phyloP scores from a whole-genome alignment of 2,329 filamentous ascomycete species.

The Myriosclerotinia duriaeana region DNA sequence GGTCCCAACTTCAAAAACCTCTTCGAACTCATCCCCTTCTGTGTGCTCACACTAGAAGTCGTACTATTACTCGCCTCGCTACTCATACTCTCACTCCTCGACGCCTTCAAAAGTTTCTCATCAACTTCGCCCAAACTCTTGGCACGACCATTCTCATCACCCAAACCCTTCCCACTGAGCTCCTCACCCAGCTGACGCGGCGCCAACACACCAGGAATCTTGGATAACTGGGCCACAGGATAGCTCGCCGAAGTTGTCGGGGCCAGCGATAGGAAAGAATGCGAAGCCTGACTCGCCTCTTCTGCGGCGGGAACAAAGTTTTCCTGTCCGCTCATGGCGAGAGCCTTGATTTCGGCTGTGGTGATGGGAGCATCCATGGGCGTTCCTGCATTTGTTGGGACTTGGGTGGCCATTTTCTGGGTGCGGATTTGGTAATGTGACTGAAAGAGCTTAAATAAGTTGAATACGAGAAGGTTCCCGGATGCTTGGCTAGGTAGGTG shows the following conservation, averaged over 20 bases:
- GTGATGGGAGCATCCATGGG: slow-evolving; percentile 14
- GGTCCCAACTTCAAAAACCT: slow-evolving; percentile 38
- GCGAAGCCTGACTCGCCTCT: slow-evolving; percentile 21
- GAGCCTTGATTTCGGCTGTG: slow-evolving; percentile 21
- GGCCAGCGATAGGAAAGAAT: slow-evolving; percentile 37
- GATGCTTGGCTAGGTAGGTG: background rate
- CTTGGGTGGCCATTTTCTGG: slow-evolving; percentile 12
- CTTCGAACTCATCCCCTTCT: slow-evolving; percentile 20
- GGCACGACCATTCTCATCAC: slow-evolving; percentile 18
- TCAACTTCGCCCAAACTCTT: slow-evolving; percentile 3
- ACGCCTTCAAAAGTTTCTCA: background rate
- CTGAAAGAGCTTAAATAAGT: slow-evolving; percentile 7
- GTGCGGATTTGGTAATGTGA: slow-evolving; percentile 20
- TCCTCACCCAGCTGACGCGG: slow-evolving; percentile 25
- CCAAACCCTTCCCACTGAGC: slow-evolving; percentile 28
- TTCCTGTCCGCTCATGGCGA: slow-evolving; percentile 27
- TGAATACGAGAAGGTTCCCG: slow-evolving; percentile 13
- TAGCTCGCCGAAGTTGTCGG: slow-evolving; percentile 36
- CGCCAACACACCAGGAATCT: background rate
- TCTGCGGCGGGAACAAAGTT: slow-evolving; percentile 31
- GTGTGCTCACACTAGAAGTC: slow-evolving; percentile 12
- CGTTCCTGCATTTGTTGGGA: slow-evolving; percentile 18
- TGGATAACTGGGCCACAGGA: slow-evolving; percentile 24
- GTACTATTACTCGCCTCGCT: slow-evolving; percentile 13
- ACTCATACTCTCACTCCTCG: slow-evolving; percentile 21